A percentile compares a stretch with the other conserved stretches of the same genome.
Conservation (phyloP, 1,284 basidiomycete species). For the Marasmius oreades region DNA sequence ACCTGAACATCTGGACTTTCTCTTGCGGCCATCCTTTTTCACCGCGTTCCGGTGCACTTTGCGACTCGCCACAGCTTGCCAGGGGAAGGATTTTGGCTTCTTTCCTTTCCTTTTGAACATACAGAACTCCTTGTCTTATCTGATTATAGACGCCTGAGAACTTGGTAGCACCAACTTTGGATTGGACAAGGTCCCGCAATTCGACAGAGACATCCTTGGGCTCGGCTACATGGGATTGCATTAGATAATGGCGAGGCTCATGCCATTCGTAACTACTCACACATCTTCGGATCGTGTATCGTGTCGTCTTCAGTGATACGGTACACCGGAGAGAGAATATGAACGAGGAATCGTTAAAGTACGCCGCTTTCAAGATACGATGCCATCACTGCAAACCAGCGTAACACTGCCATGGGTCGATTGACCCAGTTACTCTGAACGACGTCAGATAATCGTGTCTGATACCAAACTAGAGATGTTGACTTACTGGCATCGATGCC, state of each 20-base stretch:
- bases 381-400: constrained; percentile 94
- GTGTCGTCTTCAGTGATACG: constrained; percentile 85
- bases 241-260: neutral
- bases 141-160: constrained; percentile 81
- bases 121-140: constrained; percentile 71
- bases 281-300: constrained; percentile 73
- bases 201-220: constrained; percentile 82
- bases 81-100: constrained; percentile 61
- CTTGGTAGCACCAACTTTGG: constrained; percentile 78
- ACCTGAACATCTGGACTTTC: constrained; percentile 65
- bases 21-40: constrained; percentile 82
- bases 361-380: constrained; percentile 59
- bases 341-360: constrained; percentile 72
- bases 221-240: constrained; percentile 53
- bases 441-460: constrained; percentile 8
- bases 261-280: constrained; percentile 48
- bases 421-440: constrained; percentile 62
- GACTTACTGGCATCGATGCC: constrained; percentile 43
- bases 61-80: constrained; percentile 65
- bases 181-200: constrained; percentile 84
- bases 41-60: constrained; percentile 63
- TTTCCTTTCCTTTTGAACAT: constrained; percentile 72
- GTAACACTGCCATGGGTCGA: constrained; percentile 76
- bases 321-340: constrained; percentile 86
- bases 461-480: neutral